Conservation (phyloP, 1,284 basidiomycete genomes). For the Coniophora puteana region DNA sequence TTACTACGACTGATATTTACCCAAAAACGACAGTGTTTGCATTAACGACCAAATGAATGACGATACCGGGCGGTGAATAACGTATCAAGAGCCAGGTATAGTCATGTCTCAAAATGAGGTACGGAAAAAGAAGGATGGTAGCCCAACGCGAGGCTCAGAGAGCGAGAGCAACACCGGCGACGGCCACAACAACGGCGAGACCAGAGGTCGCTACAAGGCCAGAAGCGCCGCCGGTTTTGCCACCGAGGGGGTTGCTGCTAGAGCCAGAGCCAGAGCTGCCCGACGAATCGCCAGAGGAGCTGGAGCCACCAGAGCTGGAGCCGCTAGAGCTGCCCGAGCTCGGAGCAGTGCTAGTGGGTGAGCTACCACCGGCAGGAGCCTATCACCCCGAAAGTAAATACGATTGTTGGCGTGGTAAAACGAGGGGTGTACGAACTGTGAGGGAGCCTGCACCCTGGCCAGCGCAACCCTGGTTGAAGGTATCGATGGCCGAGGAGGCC, state of each 20-base stretch:
- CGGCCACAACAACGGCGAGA: slow-evolving; percentile 4
- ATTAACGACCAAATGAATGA: too few species aligned
- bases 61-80: too few species aligned
- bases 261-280: slow-evolving; percentile 2
- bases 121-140: too few species aligned
- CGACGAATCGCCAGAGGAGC: not conserved
- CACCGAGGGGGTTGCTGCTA: not conserved
- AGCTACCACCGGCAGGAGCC: not conserved
- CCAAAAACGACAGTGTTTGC: too few species aligned
- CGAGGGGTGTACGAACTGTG: slow-evolving; percentile 11
- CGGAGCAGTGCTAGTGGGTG: not conserved
- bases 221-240: slow-evolving; percentile 3
- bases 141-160: too few species aligned
- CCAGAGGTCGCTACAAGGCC: slow-evolving; percentile 6
- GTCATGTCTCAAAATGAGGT: too few species aligned
- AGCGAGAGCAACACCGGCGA: slow-evolving; percentile 1
- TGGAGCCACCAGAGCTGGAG: not conserved
- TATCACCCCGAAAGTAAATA: too few species aligned
- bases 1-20: too few species aligned
- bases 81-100: too few species aligned
- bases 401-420: too few species aligned
- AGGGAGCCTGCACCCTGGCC: too few species aligned
- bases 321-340: slow-evolving; percentile 1
- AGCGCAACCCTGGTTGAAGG: slow-evolving; percentile 15
- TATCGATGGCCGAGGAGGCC: slow-evolving; percentile 9